These are phyloP conservation scores for Hypoxylon crocopeplum DNA, from an alignment of 495 filamentous ascomycete genomes.

Conservation along the genomic window DNA sequence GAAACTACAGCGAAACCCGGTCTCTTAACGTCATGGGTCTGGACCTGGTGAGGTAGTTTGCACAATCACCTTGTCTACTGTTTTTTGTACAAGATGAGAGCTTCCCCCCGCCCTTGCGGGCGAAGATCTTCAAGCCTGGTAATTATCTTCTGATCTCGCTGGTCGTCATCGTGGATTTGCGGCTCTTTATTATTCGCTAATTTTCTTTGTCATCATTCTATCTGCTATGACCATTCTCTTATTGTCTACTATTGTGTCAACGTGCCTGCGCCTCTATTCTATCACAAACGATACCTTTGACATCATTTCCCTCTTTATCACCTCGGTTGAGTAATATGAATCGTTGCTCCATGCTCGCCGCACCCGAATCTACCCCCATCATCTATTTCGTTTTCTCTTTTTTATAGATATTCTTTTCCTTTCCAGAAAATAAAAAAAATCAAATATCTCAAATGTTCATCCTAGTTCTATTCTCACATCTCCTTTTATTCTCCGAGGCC, in stretches of 20 bases:
- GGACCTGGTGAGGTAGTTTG: neutral
- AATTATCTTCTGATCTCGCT: conserved; percentile 21
- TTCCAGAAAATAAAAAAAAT: conserved; percentile 13
- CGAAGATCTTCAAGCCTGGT: conserved; percentile 29
- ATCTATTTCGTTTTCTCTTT: conserved; percentile 20
- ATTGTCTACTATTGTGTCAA: conserved; percentile 23
- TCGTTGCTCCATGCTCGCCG: conserved; percentile 15
- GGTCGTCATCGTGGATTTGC: conserved; percentile 18
- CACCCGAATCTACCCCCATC: conserved; percentile 16
- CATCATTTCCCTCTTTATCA: conserved; percentile 31
- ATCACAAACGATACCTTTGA: conserved; percentile 27
- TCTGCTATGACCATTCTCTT: conserved; percentile 17
- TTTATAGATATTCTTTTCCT: conserved; percentile 16
- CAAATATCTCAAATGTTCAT: conserved; percentile 31
- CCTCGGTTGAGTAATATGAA: conserved; percentile 36
- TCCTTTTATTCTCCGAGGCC: conserved; percentile 39
- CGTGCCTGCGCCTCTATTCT: conserved; percentile 20
- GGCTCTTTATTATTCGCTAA: conserved; percentile 27
- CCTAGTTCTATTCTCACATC: conserved; percentile 38
- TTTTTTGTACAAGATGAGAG: conserved; percentile 39
- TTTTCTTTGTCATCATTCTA: conserved; percentile 30
- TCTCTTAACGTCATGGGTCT: conserved; percentile 11
- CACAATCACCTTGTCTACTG: conserved; percentile 2
- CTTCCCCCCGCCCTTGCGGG: conserved; percentile 8
- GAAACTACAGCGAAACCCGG: conserved; percentile 27